Base-by-base conservation (phyloP, 345 rosid genomes). In the Salix caprea region DNA sequence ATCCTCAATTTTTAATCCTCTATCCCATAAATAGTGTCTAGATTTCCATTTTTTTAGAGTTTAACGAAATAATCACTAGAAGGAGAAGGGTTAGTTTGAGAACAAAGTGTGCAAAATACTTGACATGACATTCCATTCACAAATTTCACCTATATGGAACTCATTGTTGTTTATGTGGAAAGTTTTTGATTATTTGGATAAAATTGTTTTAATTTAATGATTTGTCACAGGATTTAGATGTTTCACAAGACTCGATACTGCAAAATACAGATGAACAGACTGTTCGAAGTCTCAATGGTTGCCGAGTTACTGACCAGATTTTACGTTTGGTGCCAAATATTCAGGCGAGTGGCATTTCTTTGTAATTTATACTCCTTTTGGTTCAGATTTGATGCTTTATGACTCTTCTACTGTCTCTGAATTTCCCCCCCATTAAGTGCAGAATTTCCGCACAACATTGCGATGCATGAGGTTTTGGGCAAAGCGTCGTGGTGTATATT, bases 291-390 rank as follows among this genome's bases (percentile, higher is more conserved):
- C 98, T 96, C 76, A 96, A 96, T 72, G 99, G 99, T 64, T 96
- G 99, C 85, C 88, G 99, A 87, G 98, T 96, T 54, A 96, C 99
- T 80, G 99, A 96, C 90, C 99, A 93, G 74, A 92, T 96, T 87
- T 82, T 96, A 86, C 97, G 97, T 42, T 81, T 93, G 84, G 99
- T 96, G 78, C 99, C 99, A 75, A 93, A 90, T 83, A 92, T 93
- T 81, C 92, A 93, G 98, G 99, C 93, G 73, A 13, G 76, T 81
- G 58, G 71, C 76, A 23, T 23, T 79, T 74, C 69, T 58, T 39
- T 18, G 30, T 37, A 26, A 32, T 65, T 58, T 54, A 19, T 77
- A 48, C 14, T 9, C 52, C 37, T 11, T 34, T 24, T 54, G 52
- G 11, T 32, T 28, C 30, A 34, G 19, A 83, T 67, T 21, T 56